Conservation (phyloP, 192 early-diverging fungal species). For the Linnemannia elongata region DNA sequence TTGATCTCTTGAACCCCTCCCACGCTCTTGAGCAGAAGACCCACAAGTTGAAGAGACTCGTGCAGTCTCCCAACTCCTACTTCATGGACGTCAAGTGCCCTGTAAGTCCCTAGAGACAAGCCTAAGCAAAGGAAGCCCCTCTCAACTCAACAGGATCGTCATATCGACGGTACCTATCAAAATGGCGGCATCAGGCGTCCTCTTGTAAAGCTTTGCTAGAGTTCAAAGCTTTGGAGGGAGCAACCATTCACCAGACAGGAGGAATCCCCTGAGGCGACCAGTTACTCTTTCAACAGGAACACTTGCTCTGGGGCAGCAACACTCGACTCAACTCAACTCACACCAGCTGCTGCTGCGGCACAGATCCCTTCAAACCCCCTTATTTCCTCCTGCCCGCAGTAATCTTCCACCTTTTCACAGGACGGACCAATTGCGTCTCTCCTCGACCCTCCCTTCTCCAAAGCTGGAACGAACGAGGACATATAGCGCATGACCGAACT, state of each 20-base stretch:
- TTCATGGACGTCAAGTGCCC: slow-evolving; percentile 99
- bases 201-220: neutral
- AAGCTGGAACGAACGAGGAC: neutral
- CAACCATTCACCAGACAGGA: neutral
- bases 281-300: neutral
- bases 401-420: neutral
- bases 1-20: slow-evolving; percentile 94
- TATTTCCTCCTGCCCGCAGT: neutral
- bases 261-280: neutral
- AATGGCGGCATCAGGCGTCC: neutral
- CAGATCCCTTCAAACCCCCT: neutral
- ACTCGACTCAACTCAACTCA: neutral
- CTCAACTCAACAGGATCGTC: neutral
- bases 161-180: neutral
- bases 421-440: neutral
- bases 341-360: neutral
- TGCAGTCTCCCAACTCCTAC: slow-evolving; percentile 97
- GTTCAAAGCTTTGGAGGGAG: neutral
- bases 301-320: neutral
- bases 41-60: slow-evolving; percentile 97
- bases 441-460: neutral
- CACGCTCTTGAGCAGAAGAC: slow-evolving; percentile 82
- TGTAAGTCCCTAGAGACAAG: slow-evolving; percentile 38
- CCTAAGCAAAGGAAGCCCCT: neutral
- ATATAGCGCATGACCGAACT: neutral